Base-by-base conservation (phyloP, 176 grass and related monocot species). In the Juncus inflexus region DNA sequence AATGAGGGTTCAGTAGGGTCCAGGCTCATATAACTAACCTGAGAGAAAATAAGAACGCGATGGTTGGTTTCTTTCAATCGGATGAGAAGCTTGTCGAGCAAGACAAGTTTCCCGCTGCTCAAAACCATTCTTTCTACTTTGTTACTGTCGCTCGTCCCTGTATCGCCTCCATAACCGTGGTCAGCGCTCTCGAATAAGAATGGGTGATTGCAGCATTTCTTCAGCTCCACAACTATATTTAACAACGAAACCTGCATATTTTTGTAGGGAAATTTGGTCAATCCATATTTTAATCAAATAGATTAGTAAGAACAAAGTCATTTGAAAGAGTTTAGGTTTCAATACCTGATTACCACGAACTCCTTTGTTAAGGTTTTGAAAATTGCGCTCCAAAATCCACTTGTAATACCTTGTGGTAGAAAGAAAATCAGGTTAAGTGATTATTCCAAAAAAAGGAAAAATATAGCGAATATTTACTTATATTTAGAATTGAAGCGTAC, bases 181-280 rank as follows among this genome's bases (percentile, higher is more conserved):
- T 99, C 94, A 36, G 94, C 94, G 64, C 94, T 99, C 85, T 99
- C 94, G 75, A 99, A 99, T 58, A 96, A 92, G 72, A 99, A 99
- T 65, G 94, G 94, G 84, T 99, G 94, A 37, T 99, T 99, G 88
- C 85, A 92, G 65, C 94, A 99, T 79, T 99, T 99, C 16, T 99
- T 99, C 76, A 99, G 86, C 78, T 99, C 94, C 42, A 99, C 94
- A 73, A 99, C 94, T 53, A 92, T 83, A 55, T 99, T 99, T 55
- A 99, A 78, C 37, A 99, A 87, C n/a, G 94, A 99, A 37, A 99
- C 94, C 94, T 97, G 74, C 66, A 82, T 49, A 74, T 28, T 28
- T 28, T 28, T 28, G 19, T 28, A 28, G 19, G 19, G n/a, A 11
- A 64, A 28, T 28, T 28, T 28, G 19, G 67, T 37, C 8, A 15